Evolutionary conservation across 176 grass and related monocot species (phyloP).

Genomic region (Ensete ventricosum): DNA sequence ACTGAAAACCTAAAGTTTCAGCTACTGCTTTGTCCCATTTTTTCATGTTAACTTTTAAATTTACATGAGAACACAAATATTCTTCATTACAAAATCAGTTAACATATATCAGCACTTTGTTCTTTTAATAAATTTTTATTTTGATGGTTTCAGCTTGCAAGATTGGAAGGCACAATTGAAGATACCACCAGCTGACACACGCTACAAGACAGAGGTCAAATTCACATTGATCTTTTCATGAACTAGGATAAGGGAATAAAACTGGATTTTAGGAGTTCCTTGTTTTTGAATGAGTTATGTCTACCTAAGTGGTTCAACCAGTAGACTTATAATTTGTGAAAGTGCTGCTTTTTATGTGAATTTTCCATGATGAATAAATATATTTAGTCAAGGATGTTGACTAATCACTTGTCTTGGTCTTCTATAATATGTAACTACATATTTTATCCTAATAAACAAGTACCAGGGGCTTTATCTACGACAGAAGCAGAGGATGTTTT

Average conservation of each 20-base stretch:
- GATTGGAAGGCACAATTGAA: conserved; percentile 82
- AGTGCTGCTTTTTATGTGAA: background rate
- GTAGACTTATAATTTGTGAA: too few relatives aligned
- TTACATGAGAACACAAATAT: background rate
- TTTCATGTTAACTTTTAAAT: background rate
- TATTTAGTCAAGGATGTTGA: too few relatives aligned
- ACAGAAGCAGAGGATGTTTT: too few relatives aligned
- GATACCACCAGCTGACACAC: conserved; percentile 66
- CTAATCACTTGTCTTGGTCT: too few relatives aligned
- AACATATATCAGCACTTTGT: background rate
- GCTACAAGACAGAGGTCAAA: conserved; percentile 76
- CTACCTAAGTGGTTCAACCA: background rate
- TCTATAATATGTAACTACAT: too few relatives aligned
- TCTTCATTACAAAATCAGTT: background rate
- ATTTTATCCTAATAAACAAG: too few relatives aligned
- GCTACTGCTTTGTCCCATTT: background rate
- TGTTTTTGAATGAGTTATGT: background rate
- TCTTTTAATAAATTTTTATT: conserved; percentile 1
- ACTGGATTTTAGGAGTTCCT: background rate
- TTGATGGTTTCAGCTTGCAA: conserved; percentile 49
- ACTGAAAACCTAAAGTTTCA: background rate
- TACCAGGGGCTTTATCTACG: too few relatives aligned
- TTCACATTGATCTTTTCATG: background rate
- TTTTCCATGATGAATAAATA: too few relatives aligned
- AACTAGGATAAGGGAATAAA: background rate